These are phyloP conservation scores for Ampelocalamus luodianensis DNA, from an alignment of 176 grass and related monocot genomes.

Conservation along the genomic window DNA sequence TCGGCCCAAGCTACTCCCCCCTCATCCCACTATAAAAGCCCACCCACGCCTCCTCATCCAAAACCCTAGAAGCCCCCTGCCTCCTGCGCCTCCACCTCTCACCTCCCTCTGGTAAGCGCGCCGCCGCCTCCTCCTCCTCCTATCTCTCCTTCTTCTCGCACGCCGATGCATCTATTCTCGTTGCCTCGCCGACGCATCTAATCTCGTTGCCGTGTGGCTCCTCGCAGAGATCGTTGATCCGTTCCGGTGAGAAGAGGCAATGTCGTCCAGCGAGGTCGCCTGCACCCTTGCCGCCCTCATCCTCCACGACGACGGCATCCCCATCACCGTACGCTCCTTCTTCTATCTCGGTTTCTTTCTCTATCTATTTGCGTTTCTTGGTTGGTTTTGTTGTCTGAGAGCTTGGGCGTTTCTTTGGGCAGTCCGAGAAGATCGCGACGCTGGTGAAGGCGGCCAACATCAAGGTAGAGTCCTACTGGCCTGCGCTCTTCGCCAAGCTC, in stretches of 20 bases:
- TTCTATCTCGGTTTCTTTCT: background rate
- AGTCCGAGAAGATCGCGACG: constrained; percentile 70
- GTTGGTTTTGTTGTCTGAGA: background rate
- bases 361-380: background rate
- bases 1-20: constrained; percentile 23
- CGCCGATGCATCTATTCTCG: background rate
- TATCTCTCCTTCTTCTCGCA: too few relatives aligned
- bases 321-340: constrained; percentile 60
- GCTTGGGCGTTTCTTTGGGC: background rate
- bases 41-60: background rate
- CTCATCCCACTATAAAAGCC: background rate
- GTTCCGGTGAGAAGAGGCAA: constrained; percentile 3
- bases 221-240: constrained; percentile 34
- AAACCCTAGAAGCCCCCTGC: constrained; percentile 39
- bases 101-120: constrained; percentile 7
- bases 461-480: constrained; percentile 61
- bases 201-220: background rate
- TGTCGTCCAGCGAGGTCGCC: constrained; percentile 71
- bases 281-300: constrained; percentile 64
- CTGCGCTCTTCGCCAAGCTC: constrained; percentile 58
- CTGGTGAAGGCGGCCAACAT: constrained; percentile 76
- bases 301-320: constrained; percentile 57
- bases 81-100: background rate
- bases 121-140: background rate
- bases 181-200: background rate